Base-by-base conservation (phyloP, 1,284 basidiomycete species). In the Phlebopus sp. region DNA sequence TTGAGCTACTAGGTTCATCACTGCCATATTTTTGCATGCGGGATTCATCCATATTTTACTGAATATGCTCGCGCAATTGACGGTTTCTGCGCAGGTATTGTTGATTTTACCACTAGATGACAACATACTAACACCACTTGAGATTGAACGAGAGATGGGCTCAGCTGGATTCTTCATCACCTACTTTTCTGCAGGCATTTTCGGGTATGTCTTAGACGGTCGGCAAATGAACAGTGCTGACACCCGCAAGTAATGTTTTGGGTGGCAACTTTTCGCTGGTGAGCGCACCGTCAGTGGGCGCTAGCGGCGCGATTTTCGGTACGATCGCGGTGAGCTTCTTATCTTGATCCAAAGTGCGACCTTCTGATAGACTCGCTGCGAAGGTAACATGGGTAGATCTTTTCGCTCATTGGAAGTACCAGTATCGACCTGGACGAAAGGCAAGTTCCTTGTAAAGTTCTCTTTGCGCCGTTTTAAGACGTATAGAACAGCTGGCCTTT, bases 241-340 rank as follows among this genome's bases (percentile, higher is more conserved):
- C 27, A 23, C 43, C 40, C 17, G 36, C 49, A 9, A 88, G 87
- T 32, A 92, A 91, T 57, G 77, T 90, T 18, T 73, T 97, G 7
- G 94, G 95, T 21, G 92, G 91, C 4, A 97, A 96, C 66, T 94
- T 97, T 64, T 77, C 92, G 1, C 71, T 97, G 14, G 86, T 93
- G 3, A 93, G 92, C 14, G 73, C 86, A n/a, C 93, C 95, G 0
- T 92, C 90, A n/a, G 78, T 94, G 1, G 96, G 96, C 38, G 96
- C 95, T 1, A 90, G 86, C 57, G 94, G 96, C 7, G 92, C 94
- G 1, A 92, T 98, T 47, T 97, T 97, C 52, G 93, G 93, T 2
- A 92, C 90, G 30, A 79, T 95, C 49, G 92, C 90, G 2, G 90
- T 92, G 55, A 51, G 76, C 63, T 5, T 32, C 23, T 29, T 27